Base-by-base conservation (phyloP, 805 yeast genomes). In the Jamesozyma gamospora region DNA sequence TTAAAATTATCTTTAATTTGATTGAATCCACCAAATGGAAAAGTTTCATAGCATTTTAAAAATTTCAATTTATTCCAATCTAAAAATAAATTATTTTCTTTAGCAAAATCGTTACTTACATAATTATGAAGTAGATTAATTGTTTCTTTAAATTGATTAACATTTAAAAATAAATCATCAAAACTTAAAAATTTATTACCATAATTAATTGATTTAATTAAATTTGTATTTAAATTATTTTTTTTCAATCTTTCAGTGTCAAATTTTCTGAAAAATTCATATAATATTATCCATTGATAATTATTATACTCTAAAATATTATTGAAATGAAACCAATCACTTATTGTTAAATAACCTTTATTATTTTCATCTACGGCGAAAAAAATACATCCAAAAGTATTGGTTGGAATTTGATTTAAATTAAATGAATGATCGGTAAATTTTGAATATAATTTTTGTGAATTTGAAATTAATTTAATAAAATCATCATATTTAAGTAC, bases 251-350 rank as follows among this genome's bases (percentile, higher is more conserved):
- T 47, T 16, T 51, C 56, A 10, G 46, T 39, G 45, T 72, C 76
- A 46, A 72, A 70, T 37, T 70, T 65, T 41, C 70, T 63, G 51
- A 77, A 69, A 41, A 77, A 67, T 48, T 72, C 72, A 60, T 74
- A 78, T 16, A 78, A 55, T 17, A 77, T 56, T 41, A 71, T 67
- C 50, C 66, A 66, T 52, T 72, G 74, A 36, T 69, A 71, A 39
- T 70, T 64, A 41, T 66, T 59, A 41, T 72, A 68, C 45, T 69
- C 70, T 39, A 76, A 61, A 33, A 72, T 48, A 44, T 71, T 68
- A 51, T 82, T 77, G 56, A 90, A 83, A 32, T 71, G 70, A 37
- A 74, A 63, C 82, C 94, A 90, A 56, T 90, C 96, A 19, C 66
- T 58, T 36, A 77, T 66, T 21, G 74, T 70, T 36, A 85, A 68